Conservation (phyloP, 202 grass and related monocot species). For the Bolboschoenoplectus hybrid region DNA sequence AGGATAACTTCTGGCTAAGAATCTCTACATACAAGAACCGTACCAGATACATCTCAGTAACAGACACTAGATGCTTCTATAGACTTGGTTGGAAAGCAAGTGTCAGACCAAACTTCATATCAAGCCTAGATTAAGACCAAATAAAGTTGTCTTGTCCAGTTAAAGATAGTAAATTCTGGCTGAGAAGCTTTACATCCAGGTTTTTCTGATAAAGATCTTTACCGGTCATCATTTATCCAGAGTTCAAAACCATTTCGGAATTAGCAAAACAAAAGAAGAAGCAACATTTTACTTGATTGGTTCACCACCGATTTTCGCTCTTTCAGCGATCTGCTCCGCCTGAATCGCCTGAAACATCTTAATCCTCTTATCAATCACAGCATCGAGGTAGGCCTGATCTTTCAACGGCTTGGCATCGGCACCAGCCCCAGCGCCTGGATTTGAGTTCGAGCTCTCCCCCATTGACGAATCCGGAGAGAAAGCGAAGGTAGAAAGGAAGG, state of each 20-base stretch:
- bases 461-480: slow-evolving; percentile 44
- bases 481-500: slow-evolving; percentile 17
- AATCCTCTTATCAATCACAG: slow-evolving; percentile 60
- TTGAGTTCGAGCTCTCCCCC: slow-evolving; percentile 44
- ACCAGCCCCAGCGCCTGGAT: background rate
- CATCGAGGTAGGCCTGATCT: slow-evolving; percentile 70
- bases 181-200: background rate
- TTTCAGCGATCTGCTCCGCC: slow-evolving; percentile 53
- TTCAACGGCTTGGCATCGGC: slow-evolving; percentile 49
- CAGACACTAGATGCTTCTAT: background rate
- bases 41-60: too few relatives aligned
- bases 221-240: background rate
- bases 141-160: background rate
- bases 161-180: background rate
- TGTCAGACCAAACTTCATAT: background rate
- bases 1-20: background rate
- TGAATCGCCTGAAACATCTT: slow-evolving; percentile 73
- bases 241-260: background rate
- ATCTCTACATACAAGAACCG: background rate
- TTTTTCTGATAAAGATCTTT: background rate
- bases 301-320: slow-evolving; percentile 66
- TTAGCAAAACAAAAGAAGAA: background rate
- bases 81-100: background rate
- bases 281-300: slow-evolving; percentile 39
- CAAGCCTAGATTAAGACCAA: slow-evolving; percentile 1